Percentiles rank a stretch among this genome's conserved stretches.
Conservation (phyloP, 768 basidiomycete species). For the Mycena epipterygia region DNA sequence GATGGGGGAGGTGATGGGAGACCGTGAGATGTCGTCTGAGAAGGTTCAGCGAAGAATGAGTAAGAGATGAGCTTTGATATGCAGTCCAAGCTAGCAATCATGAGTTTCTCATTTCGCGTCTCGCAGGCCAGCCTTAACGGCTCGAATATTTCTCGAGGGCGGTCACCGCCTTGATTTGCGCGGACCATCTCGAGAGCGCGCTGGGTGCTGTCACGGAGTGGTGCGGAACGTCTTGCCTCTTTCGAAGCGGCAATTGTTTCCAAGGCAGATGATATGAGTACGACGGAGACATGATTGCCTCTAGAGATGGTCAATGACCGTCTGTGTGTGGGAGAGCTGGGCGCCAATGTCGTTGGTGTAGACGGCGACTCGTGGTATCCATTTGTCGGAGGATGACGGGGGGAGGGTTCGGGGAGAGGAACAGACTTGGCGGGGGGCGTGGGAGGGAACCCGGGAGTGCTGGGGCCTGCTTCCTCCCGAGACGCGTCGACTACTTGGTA, state of each 20-base stretch:
- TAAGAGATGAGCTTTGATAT: constrained; percentile 98
- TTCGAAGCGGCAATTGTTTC: constrained; percentile 90
- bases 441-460: constrained; percentile 35
- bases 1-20: constrained; percentile 86
- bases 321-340: constrained; percentile 52
- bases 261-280: constrained; percentile 86
- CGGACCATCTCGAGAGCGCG: constrained; percentile 87
- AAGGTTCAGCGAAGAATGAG: constrained; percentile 91
- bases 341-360: constrained; percentile 19
- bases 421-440: constrained; percentile 35
- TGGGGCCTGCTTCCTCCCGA: constrained; percentile 14
- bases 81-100: constrained; percentile 97
- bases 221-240: constrained; percentile 86
- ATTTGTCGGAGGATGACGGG: constrained; percentile 19
- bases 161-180: constrained; percentile 79
- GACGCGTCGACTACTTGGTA: constrained; percentile 25
- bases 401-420: constrained; percentile 16
- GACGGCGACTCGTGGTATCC: constrained; percentile 25
- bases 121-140: constrained; percentile 98
- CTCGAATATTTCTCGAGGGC: constrained; percentile 91
- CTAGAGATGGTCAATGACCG: constrained; percentile 74
- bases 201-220: constrained; percentile 88
- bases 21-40: constrained; percentile 50
- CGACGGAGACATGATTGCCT: constrained; percentile 82
- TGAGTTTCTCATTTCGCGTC: constrained; percentile 91